Conservation (phyloP, 441 rosid genomes). For the Flueggea neowawraea region DNA sequence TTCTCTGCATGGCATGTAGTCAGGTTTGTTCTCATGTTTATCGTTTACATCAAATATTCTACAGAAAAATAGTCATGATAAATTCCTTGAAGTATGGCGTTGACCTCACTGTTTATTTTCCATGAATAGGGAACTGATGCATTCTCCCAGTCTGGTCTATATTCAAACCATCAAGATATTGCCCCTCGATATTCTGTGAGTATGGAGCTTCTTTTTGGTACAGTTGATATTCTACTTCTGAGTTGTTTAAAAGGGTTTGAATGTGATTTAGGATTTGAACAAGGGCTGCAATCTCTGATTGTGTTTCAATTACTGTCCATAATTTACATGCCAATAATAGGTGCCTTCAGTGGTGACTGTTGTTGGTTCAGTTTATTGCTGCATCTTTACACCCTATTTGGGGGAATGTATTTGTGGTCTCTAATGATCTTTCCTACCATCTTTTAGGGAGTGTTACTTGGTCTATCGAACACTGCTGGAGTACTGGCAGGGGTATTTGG, state of each 20-base stretch:
- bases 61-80: neutral
- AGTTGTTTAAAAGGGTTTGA: neutral
- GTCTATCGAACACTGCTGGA: slow-evolving; percentile 90
- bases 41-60: neutral
- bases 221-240: neutral
- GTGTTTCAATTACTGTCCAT: neutral
- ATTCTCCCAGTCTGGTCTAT: slow-evolving; percentile 88
- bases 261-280: too few species aligned
- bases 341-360: neutral
- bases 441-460: slow-evolving; percentile 81
- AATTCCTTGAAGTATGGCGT: neutral
- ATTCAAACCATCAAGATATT: slow-evolving; percentile 95
- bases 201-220: slow-evolving; percentile 1
- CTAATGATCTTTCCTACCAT: neutral
- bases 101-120: neutral
- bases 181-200: slow-evolving; percentile 95
- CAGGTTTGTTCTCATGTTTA: slow-evolving; percentile 41
- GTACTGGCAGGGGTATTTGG: slow-evolving; percentile 93
- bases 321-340: neutral
- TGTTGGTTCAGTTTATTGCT: neutral
- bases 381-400: neutral
- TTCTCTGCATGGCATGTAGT: slow-evolving; percentile 95
- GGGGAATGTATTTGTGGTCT: neutral
- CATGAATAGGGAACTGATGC: slow-evolving; percentile 74
- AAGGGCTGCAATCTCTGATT: too few species aligned